Percentiles rank a stretch among this genome's conserved stretches.
These are phyloP conservation scores for Holtermannia corniformis DNA, from an alignment of 768 basidiomycete genomes.

Conservation along the genomic window DNA sequence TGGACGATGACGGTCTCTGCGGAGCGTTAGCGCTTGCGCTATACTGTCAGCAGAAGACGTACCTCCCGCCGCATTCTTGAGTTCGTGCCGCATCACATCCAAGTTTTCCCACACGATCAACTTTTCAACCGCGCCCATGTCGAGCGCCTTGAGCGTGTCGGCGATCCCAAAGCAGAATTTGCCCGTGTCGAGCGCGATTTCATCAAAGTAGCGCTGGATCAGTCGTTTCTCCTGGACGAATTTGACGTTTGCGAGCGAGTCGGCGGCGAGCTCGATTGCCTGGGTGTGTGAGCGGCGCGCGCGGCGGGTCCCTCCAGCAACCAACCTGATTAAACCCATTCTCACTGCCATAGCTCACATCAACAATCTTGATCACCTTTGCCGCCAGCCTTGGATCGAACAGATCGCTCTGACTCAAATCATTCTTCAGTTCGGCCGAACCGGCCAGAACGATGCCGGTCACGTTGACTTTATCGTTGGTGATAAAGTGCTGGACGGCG, in stretches of 20 bases:
- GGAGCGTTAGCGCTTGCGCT: background rate
- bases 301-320: background rate
- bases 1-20: conserved; percentile 77
- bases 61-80: conserved; percentile 90
- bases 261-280: conserved; percentile 95
- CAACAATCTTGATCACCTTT: conserved; percentile 95
- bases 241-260: conserved; percentile 95
- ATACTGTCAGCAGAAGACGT: conserved; percentile 16
- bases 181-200: conserved; percentile 93
- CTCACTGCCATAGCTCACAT: conserved; percentile 96
- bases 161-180: conserved; percentile 97
- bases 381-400: conserved; percentile 79
- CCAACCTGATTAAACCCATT: conserved; percentile 95
- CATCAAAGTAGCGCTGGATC: conserved; percentile 97
- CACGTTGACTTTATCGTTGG: conserved; percentile 96
- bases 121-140: conserved; percentile 93
- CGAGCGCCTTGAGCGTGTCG: conserved; percentile 90
- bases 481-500: conserved; percentile 96
- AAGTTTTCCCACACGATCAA: conserved; percentile 98
- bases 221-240: conserved; percentile 98
- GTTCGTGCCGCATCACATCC: conserved; percentile 74
- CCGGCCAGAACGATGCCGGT: conserved; percentile 92
- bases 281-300: conserved; percentile 29
- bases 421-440: conserved; percentile 97
- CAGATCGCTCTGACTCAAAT: conserved; percentile 90